Base-by-base conservation (phyloP, 192 early-diverging fungal genomes). In the Rhizophlyctis rosea region DNA sequence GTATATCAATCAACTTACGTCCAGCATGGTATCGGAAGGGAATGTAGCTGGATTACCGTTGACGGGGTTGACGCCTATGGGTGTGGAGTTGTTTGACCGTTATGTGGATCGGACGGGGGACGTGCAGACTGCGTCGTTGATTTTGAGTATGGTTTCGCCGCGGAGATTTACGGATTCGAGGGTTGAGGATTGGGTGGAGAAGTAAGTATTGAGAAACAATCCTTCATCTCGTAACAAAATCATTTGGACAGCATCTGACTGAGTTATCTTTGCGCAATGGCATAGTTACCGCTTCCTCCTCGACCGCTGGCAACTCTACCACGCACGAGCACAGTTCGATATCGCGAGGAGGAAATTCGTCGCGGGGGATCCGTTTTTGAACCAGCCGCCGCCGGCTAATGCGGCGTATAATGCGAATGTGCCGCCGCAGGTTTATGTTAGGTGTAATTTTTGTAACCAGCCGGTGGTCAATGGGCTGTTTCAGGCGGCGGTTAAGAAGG, bases 61-160 rank as follows among this genome's bases (percentile, higher is more conserved):
- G 28, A 95, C 94, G 3, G 96, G 96, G 14, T 64, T 94, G 35
- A 76, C 77, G 27, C 50, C 59, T 9, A 64, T 70, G 4, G 88
- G 90, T 2, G 74, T 93, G 9, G 78, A 85, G 30, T 66, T 98
- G 48, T 75, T 98, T 62, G 84, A 90, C 54, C 74, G 76, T 32
- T 93, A 90, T 65, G 78, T 98, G 7, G 87, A 99, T 76, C 64
- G 67, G 30, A 92, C 91, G 1, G 90, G 89, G 1, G 96, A 99
- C 65, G 82, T 95, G 50, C 96, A 99, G 73, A 95, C 91, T 2
- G 92, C 89, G 0, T 79, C 86, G 28, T 65, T 97, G 21, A 71
- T 87, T 1, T 73, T 87, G 28, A 80, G 81, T 28, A 83, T 84
- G 31, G 87, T 85, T 30, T 70, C 81, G 0, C 86, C 88, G 5